Base-by-base conservation (phyloP, 768 basidiomycete species). In the Suillus discolor region DNA sequence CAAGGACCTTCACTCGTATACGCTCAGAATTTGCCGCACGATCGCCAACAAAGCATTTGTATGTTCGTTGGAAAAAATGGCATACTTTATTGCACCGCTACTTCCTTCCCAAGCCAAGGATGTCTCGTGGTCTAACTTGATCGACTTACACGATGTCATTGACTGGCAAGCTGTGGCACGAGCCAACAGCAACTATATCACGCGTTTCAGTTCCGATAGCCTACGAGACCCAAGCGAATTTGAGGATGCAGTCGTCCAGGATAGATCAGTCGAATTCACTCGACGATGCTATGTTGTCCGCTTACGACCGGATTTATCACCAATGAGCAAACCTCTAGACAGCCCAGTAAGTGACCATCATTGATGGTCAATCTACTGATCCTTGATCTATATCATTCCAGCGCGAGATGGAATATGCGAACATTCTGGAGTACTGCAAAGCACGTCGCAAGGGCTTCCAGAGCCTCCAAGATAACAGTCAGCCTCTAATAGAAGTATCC, bases 181-280 rank as follows among this genome's bases (percentile, higher is more conserved):
- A 28, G 89, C 84, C 4, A 86, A 83, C 9, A 76, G 80, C 57
- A 76, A 82, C 34, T 90, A 85, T 82, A 81, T 82, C 57, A 76
- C 80, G 11, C 80, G 84, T 4, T 79, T 93, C 28, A 67, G 71
- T 67, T 79, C 80, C 57, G 78, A 81, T 39, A 75, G 79, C 44
- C 68, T 78, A 36, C 72, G 62, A 62, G 64, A 68, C 20, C 61
- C 68, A 20, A 57, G 66, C 31, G 86, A 84, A 59, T 74, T 90
- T 23, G 71, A 81, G 60, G 90, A 93, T 70, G 84, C 87, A 31
- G 79, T 95, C 25, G 79, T 96, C 41, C 91, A 93, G 75, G 93
- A 94, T 70, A 82, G 92, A 65, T 82, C 81, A 78, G 85, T 86
- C n/a, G 91, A 92, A 72, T 91, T 89, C 70, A 92, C 91, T 2